Evolutionary conservation across 495 filamentous ascomycete genomes (phyloP), one percentile per base, ranked within the genome.

Genomic region (Darksidea phi): DNA sequence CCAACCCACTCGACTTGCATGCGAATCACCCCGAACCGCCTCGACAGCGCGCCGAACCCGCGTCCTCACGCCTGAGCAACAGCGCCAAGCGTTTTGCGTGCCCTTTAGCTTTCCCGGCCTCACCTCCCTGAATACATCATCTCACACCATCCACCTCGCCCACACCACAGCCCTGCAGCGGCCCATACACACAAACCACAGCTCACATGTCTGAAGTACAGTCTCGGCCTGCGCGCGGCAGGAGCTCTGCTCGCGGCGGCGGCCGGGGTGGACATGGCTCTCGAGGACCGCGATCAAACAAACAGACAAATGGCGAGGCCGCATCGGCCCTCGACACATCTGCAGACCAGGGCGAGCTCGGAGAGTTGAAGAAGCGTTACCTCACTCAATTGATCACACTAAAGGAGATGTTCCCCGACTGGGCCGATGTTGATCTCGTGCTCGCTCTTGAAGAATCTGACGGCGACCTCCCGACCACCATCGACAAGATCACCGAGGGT

Each of bases 401-500:
- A 70, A 90, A 89, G 73, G 93, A 96, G 70, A 82, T 97, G 77
- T 95, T 95, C 79, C 84, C 90, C 24, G 84, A 88, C 72, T 95
- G 91, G 92, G 88, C 92, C 49, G 86, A 92, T 61, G 89, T 94
- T 70, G 91, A 97, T 71, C 81, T 97, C 49, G 83, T 96, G 49
- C 91, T 91, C 67, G 91, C 91, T 51, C 78, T 99, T 57, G 83
- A 94, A 72, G 94, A 99, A 78, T 91, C 90, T 38, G 83, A 91
- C 69, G 94, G 93, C 68, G 90, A 97, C 72, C 81, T 95, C 53
- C 83, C 89, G 67, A 78, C 82, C 64, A 86, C 93, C 66, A 91
- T 90, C 77, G 86, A 88, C 69, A 87, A 88, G 74, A 97, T 99
- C 69, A 87, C 86, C 65, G 89, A 97, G 76, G 94, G 94, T 96